Evolutionary conservation across 352 stramenopile genomes (phyloP), one percentile per base, ranked within the genome.

Genomic region (Phytophthora europaea): DNA sequence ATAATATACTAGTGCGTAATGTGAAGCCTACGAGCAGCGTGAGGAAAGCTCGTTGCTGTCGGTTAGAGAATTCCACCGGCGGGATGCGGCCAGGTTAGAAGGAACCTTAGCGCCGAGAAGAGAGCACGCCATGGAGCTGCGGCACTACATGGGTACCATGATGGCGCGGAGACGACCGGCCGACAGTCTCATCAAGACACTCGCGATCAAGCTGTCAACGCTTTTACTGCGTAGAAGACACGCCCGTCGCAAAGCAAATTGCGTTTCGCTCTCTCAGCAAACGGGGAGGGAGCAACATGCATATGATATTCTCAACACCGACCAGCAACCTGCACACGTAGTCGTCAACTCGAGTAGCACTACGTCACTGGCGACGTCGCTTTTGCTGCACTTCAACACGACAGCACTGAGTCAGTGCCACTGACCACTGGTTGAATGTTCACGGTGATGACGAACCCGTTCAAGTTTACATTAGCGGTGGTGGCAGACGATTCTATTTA

Each of bases 1-100:
- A 67, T 72, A 77, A 26, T 70, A 66, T 75, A 64, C 33, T 53
- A 59, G 56, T 71, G 67, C 45, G 67, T 75, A 54, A 74, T 57
- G 55, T 71, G 23, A 70, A 73, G 53, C 48, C 56, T 47, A 65
- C 47, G n/a, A 36, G 12, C 31, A 23, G 20, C n/a, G 15, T 15
- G 36, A 43, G 36, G 12, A 28, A 26, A 31, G 20, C 47, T 16
- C 20, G 47, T 31, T 28, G n/a, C 20, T 15, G 13, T 54, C n/a
- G 6, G 47, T n/a, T 28, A 16, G 18, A 50, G 43, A 50, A 31
- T 20, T 54, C 47, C 20, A 8, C 20, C 10, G n/a, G 16, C 45
- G n/a, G 6, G 20, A 43, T 53, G 36, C 36, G 34, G 15, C 51
- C 61, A 61, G 61, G 26, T 31, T 43, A 2, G 43, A 22, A 63